Evolutionary conservation across 495 filamentous ascomycete species (phyloP).

Genomic region (Penicillium pancosmium): DNA sequence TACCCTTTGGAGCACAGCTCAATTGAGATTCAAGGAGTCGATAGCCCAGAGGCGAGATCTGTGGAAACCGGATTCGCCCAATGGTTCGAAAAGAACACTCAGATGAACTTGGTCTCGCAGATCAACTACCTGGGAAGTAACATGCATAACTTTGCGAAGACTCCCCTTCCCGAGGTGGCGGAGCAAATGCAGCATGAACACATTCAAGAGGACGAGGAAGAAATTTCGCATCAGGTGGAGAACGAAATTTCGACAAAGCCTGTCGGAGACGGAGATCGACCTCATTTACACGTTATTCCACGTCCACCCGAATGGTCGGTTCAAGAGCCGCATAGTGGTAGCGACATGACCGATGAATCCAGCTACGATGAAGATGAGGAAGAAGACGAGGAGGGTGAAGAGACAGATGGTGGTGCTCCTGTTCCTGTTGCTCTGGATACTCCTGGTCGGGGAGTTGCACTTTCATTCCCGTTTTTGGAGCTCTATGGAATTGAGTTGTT

Average conservation of each 20-base stretch:
- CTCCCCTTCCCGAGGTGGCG: constrained; percentile 31
- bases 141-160: constrained; percentile 68
- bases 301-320: constrained; percentile 81
- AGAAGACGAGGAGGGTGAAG: constrained; percentile 43
- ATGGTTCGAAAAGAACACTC: constrained; percentile 56
- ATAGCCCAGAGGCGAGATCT: constrained; percentile 58
- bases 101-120: constrained; percentile 70
- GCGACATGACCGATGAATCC: constrained; percentile 37
- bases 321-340: constrained; percentile 40
- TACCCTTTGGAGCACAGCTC: constrained; percentile 74
- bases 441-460: constrained; percentile 68
- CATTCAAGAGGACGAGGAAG: not conserved
- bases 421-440: constrained; percentile 35
- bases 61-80: constrained; percentile 67
- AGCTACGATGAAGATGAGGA: constrained; percentile 30
- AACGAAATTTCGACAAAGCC: constrained; percentile 9
- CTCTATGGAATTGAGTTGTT: constrained; percentile 82
- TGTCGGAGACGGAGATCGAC: constrained; percentile 54
- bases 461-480: constrained; percentile 82
- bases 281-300: constrained; percentile 75
- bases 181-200: constrained; percentile 19
- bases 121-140: constrained; percentile 79
- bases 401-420: constrained; percentile 48
- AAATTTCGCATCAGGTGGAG: constrained; percentile 20
- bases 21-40: constrained; percentile 66